Conservation (phyloP, 345 rosid genomes). For the Erodium maritimum region DNA sequence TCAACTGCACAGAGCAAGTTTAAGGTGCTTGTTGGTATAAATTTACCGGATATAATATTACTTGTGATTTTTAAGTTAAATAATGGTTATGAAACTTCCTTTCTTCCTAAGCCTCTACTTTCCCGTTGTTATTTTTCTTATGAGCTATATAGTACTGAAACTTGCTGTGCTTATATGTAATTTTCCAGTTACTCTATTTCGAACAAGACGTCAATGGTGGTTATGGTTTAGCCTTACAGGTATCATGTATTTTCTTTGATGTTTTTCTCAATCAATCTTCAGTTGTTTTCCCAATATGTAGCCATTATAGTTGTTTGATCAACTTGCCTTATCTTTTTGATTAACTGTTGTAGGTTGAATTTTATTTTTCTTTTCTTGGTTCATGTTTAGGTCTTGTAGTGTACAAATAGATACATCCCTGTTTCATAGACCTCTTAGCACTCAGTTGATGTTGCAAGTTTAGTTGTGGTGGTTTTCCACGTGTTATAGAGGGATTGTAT, state of each 20-base stretch:
- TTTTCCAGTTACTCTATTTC: constrained; percentile 81
- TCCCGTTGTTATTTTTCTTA: neutral
- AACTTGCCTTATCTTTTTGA: neutral
- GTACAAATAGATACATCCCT: neutral
- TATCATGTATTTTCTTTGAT: constrained; percentile 16
- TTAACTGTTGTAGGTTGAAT: neutral
- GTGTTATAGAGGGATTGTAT: too few species aligned
- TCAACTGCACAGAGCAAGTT: constrained; percentile 94
- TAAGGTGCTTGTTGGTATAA: constrained; percentile 34
- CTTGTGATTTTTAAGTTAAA: neutral
- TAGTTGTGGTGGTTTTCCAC: neutral
- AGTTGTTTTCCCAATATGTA: neutral
- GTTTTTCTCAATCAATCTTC: neutral
- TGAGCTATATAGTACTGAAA: neutral
- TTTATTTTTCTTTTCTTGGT: neutral
- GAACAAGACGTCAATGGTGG: constrained; percentile 89
- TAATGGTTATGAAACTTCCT: too few species aligned
- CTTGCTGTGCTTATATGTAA: constrained; percentile 4
- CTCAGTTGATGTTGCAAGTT: neutral
- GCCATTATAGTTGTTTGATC: neutral
- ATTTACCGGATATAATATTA: neutral
- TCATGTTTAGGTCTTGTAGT: neutral
- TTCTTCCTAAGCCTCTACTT: neutral
- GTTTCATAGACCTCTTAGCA: neutral
- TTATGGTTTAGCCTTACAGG: constrained; percentile 96